Evolutionary conservation across 768 basidiomycete species (phyloP).

Genomic region (Wakefieldia striispora): DNA sequence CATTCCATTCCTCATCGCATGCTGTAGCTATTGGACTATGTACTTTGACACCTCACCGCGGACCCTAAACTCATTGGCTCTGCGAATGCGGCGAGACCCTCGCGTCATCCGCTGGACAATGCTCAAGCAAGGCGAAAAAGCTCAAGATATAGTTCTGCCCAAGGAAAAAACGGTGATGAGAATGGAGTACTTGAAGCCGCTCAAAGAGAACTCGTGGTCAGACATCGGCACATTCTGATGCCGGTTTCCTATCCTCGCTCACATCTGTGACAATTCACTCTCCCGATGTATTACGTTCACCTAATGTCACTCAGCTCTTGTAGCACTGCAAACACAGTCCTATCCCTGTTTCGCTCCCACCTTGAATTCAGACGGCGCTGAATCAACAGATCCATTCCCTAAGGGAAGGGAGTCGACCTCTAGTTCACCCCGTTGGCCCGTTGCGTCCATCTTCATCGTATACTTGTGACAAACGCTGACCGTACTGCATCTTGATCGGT

Average conservation of each 20-base stretch:
- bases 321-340: too few species aligned
- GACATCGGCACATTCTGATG: slow-evolving; percentile 17
- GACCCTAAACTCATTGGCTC: slow-evolving; percentile 61
- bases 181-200: slow-evolving; percentile 23
- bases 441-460: too few species aligned
- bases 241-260: not conserved
- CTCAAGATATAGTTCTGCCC: slow-evolving; percentile 62
- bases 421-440: too few species aligned
- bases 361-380: too few species aligned
- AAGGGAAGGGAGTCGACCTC: too few species aligned
- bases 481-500: too few species aligned
- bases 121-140: slow-evolving; percentile 70
- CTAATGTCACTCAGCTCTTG: not conserved
- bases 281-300: not conserved
- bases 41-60: slow-evolving; percentile 85
- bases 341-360: too few species aligned
- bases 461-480: too few species aligned
- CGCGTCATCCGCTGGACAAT: slow-evolving; percentile 82
- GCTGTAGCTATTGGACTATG: slow-evolving; percentile 81
- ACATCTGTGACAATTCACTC: not conserved
- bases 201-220: slow-evolving; percentile 27
- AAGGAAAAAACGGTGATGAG: slow-evolving; percentile 44
- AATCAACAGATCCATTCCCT: too few species aligned
- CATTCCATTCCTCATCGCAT: slow-evolving; percentile 3
- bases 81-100: slow-evolving; percentile 73